These are phyloP conservation scores for Saprolegnia parasitica DNA, from an alignment of 352 stramenopile species.

Conservation along the genomic window DNA sequence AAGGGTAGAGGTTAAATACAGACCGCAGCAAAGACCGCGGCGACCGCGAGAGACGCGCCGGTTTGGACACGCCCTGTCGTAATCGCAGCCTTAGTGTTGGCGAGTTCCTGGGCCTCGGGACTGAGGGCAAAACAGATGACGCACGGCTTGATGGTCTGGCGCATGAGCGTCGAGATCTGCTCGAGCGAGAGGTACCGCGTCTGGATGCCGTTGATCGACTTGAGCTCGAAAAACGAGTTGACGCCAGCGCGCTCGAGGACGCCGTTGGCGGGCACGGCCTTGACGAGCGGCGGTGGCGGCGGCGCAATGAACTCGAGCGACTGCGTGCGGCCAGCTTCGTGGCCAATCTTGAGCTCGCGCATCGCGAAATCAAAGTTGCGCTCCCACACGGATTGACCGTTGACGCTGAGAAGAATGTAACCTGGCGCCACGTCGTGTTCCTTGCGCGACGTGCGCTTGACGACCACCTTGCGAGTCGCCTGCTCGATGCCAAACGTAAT, in stretches of 20 bases:
- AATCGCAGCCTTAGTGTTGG: constrained; percentile 4
- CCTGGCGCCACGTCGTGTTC: constrained; percentile 45
- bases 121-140: constrained; percentile 56
- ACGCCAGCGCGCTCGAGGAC: constrained; percentile 48
- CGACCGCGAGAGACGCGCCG: constrained; percentile 11
- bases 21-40: constrained; percentile 20
- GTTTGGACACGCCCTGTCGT: not conserved
- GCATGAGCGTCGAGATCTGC: constrained; percentile 57
- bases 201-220: constrained; percentile 45
- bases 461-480: constrained; percentile 56
- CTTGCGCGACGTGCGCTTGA: constrained; percentile 51
- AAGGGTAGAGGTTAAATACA: constrained; percentile 25
- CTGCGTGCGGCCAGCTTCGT: constrained; percentile 42
- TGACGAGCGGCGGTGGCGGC: constrained; percentile 51
- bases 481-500: constrained; percentile 74
- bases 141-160: constrained; percentile 51
- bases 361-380: constrained; percentile 53
- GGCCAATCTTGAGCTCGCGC: constrained; percentile 46
- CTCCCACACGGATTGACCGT: constrained; percentile 42
- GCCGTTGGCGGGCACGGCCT: constrained; percentile 36
- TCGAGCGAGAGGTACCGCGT: constrained; percentile 63
- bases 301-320: constrained; percentile 58
- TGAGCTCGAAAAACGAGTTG: constrained; percentile 56
- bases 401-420: constrained; percentile 51
- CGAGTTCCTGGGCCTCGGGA: constrained; percentile 46